Conservation (phyloP, 129 eudicot genomes). For the Flaveria trinervia region DNA sequence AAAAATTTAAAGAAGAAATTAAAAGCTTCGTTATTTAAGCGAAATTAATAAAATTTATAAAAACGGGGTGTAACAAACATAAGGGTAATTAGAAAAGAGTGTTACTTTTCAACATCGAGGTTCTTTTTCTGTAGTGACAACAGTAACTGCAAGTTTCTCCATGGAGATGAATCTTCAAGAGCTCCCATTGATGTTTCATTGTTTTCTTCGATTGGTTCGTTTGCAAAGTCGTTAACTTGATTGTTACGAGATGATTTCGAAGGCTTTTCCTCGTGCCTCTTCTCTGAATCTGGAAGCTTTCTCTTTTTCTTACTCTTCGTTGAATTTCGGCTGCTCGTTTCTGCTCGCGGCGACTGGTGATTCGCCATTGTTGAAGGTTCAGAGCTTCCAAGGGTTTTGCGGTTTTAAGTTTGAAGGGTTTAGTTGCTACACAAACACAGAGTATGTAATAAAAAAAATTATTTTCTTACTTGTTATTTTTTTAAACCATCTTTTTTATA, state of each 20-base stretch:
- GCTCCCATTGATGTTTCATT: slow-evolving; percentile 24
- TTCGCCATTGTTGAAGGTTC: slow-evolving; percentile 39
- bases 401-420: slow-evolving; percentile 22
- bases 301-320: slow-evolving; percentile 47
- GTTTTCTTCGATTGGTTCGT: slow-evolving; percentile 3
- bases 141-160: slow-evolving; percentile 71
- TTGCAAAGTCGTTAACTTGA: not conserved
- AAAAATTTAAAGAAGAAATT: not conserved
- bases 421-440: slow-evolving; percentile 18
- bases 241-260: slow-evolving; percentile 48
- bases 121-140: slow-evolving; percentile 54
- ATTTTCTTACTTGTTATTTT: no score
- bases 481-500: no score
- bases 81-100: not conserved
- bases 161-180: slow-evolving; percentile 38
- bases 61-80: not conserved
- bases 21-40: not conserved
- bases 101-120: slow-evolving; percentile 45
- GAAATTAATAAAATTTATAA: not conserved
- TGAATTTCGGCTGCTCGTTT: slow-evolving; percentile 21
- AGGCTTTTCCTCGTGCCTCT: slow-evolving; percentile 22
- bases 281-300: slow-evolving; percentile 28
- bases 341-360: slow-evolving; percentile 37
- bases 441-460: no score
- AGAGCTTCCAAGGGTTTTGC: slow-evolving; percentile 30